These are phyloP conservation scores for Cardamine resedifolia DNA, from an alignment of 345 rosid species.

Conservation along the genomic window DNA sequence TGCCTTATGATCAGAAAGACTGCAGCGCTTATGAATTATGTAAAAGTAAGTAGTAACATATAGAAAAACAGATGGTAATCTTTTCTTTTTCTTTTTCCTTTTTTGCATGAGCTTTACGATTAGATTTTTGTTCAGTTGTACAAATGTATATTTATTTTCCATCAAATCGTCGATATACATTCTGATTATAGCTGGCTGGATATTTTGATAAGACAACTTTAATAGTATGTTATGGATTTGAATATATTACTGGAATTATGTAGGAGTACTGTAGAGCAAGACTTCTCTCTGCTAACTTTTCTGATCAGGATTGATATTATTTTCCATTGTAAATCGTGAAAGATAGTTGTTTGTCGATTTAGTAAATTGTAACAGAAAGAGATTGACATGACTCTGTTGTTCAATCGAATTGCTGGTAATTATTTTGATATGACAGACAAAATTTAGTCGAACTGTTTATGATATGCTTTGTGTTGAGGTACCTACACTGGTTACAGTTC, in stretches of 20 bases:
- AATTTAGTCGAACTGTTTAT: not conserved
- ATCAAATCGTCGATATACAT: not conserved
- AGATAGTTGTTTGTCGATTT: not conserved
- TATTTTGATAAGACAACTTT: not conserved
- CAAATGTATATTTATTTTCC: not conserved
- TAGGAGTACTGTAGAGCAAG: not conserved
- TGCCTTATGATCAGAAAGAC: slow-evolving; percentile 97
- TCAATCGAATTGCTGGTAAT: not conserved
- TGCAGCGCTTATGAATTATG: slow-evolving; percentile 86
- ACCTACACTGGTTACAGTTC: slow-evolving; percentile 16
- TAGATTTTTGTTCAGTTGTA: not conserved
- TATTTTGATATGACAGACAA: not conserved
- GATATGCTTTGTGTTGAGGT: slow-evolving; percentile 9
- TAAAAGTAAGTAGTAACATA: slow-evolving; percentile 58
- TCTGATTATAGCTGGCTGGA: slow-evolving; percentile 4
- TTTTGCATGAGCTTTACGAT: not conserved
- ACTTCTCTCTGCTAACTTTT: slow-evolving; percentile 3
- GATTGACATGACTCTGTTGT: not conserved
- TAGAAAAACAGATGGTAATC: not conserved
- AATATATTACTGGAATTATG: not conserved
- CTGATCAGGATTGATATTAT: not conserved
- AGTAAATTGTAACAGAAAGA: not conserved
- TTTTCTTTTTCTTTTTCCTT: not conserved
- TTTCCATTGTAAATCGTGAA: not conserved
- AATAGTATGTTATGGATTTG: not conserved